Base-by-base conservation (phyloP, 306 rosid species). In the Parietaria judaica region DNA sequence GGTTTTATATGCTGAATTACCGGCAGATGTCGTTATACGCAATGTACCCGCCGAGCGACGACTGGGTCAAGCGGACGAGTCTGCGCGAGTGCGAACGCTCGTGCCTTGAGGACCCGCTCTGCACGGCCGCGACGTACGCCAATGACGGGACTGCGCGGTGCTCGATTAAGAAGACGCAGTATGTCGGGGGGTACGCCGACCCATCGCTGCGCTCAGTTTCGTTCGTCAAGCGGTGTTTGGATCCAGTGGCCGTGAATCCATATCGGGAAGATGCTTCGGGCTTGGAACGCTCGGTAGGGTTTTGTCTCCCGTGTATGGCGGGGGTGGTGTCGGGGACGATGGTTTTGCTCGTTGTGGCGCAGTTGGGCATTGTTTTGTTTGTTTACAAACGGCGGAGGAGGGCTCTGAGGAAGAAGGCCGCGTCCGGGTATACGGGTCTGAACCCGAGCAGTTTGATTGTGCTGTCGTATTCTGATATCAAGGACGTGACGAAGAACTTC, bases 181-280 rank as follows among this genome's bases (percentile, higher is more conserved):
- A 83, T 66, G 70, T 85, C 14, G 76, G 84, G 61, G 96, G 96
- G 54, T 86, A 78, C 68, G 61, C 74, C 4, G 83, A 81, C 59
- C 86, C 86, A 49, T 83, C 96, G 50, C 60, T 81, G 66, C 76
- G 78, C 50, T 78, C 88, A 11, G 23, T 78, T 34, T 89, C 95
- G 54, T 85, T 83, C 65, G 88, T 79, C 58, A 89, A 76, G 80
- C 66, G 31, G 55, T 89, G 96, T 72, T 75, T 80, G 3, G 86
- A 60, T 74, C 96, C 95, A 9, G 60, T 81, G 56, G 90, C 95
- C 53, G 95, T 83, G 14, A 64, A 83, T 66, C 96, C 86, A 41
- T 17, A 56, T 63, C 56, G 23, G 39, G n/a, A 36, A 36, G 45
- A 37, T 10, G 54, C 71, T 56, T 65, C 70, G 6, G 41, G 66